Evolutionary conservation across 2,329 filamentous ascomycete species (phyloP).

Genomic region (Cordyceps fumosorosea): DNA sequence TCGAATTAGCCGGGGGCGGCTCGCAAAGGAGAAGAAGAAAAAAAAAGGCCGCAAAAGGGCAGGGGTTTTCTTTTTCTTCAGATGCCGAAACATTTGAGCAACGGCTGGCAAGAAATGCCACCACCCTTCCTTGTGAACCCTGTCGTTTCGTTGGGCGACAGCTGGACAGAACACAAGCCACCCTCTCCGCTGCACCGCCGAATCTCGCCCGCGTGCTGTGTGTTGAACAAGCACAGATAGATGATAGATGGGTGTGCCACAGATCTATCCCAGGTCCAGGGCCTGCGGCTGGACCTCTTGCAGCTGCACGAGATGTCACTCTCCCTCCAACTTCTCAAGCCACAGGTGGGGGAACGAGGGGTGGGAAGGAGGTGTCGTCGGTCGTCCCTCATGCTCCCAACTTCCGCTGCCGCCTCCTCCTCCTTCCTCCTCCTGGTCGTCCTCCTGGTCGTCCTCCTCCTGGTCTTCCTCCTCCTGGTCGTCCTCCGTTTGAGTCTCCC

Average conservation of each 20-base stretch:
- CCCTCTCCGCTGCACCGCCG: constrained; percentile 12
- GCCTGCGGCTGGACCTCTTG: not conserved
- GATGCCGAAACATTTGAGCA: not conserved
- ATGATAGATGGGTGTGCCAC: constrained; percentile 25
- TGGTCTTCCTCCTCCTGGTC: not conserved
- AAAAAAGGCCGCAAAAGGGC: not conserved
- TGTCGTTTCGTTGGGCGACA: not conserved
- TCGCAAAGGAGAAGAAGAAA: not conserved
- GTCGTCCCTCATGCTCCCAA: too few species aligned
- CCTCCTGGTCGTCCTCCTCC: not conserved
- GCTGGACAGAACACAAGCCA: not conserved
- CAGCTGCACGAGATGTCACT: constrained; percentile 8
- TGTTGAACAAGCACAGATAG: constrained; percentile 27
- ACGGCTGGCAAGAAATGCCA: not conserved
- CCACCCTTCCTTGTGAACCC: not conserved
- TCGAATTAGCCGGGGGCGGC: constrained; percentile 13
- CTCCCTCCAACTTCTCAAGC: not conserved
- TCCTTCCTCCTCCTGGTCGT: too few species aligned
- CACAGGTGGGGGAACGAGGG: not conserved
- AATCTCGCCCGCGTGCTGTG: constrained; percentile 6
- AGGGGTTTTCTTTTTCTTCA: not conserved
- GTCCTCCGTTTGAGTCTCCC: not conserved
- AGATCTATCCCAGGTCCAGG: constrained; percentile 24
- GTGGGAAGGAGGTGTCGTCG: not conserved
- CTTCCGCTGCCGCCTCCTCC: too few species aligned